Evolutionary conservation across 768 basidiomycete species (phyloP).

Genomic region (Asterophora parasitica): DNA sequence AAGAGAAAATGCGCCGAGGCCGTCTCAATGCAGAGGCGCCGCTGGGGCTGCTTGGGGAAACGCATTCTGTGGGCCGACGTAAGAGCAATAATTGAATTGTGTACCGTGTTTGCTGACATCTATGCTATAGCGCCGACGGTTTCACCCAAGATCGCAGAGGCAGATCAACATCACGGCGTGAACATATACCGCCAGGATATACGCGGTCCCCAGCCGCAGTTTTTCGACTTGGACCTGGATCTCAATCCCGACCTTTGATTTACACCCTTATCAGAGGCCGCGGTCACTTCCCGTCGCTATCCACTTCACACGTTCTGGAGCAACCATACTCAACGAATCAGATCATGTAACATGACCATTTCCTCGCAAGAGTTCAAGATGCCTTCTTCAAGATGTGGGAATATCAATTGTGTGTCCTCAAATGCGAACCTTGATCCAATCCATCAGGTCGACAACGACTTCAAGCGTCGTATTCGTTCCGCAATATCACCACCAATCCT

Average conservation of each 20-base stretch:
- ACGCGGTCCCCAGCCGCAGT: conserved; percentile 51
- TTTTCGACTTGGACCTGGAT: conserved; percentile 80
- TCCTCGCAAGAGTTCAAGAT: too few species aligned
- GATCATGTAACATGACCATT: neutral
- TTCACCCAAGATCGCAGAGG: conserved; percentile 49
- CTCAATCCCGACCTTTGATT: conserved; percentile 72
- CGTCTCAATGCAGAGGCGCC: conserved; percentile 77
- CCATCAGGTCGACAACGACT: conserved; percentile 1
- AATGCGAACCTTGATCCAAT: too few species aligned
- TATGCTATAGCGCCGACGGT: conserved; percentile 49
- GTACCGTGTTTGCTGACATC: conserved; percentile 5
- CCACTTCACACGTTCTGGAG: neutral
- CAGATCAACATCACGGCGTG: conserved; percentile 47
- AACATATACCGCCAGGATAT: conserved; percentile 73
- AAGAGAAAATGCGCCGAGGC: conserved; percentile 86
- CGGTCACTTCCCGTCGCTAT: neutral
- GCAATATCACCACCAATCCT: conserved; percentile 21
- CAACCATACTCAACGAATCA: neutral
- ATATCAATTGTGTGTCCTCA: too few species aligned
- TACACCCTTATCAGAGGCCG: too few species aligned
- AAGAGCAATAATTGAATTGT: conserved; percentile 20
- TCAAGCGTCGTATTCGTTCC: conserved; percentile 27
- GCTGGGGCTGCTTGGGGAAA: conserved; percentile 73
- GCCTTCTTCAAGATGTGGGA: too few species aligned
- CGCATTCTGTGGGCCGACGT: conserved; percentile 77